Evolutionary conservation across 225 moss, liverwort and hornwort species (phyloP), one percentile per base, ranked within the genome.

Genomic region (Bryoerythrophyllum caledonicum): DNA sequence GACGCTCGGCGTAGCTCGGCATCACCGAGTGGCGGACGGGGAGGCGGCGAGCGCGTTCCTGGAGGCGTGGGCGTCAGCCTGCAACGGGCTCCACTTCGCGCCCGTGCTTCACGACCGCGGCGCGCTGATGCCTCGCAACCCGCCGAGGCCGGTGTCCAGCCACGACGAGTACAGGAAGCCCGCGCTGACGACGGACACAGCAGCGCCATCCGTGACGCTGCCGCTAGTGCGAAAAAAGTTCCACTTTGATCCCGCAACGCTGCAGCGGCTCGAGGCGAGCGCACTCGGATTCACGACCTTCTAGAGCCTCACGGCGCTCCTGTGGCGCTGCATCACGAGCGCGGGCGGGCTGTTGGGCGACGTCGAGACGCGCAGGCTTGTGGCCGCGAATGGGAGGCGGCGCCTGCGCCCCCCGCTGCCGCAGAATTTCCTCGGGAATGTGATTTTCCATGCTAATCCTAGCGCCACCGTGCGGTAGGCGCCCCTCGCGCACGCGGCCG

Each of bases 1-100:
- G 49, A 87, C 89, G 4, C 57, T 99, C 43, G 99, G 95, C 21
- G 83, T 99, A 67, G 95, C 99, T 26, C 82, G 93, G 68, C 93
- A 95, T 76, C 99, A 99, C 76, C 93, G 91, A 83, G 84, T 95
- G 53, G 94, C 95, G 41, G 99, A 95, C 53, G 95, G 99, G 2
- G 87, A 93, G 76, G 86, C 89, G 7, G 91, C 89, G 23, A 85
- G 81, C 68, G 59, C 58, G 67, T 99, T 99, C 71, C 86, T 99
- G 90, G 80, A 87, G 3, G 93, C 90, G 23, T 99, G 97, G 97
- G 85, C 76, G 26, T 30, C 74, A 10, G 86, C 79, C 19, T 87
- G 89, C 78, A 90, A 87, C 55, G 86, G 80, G 1, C 53, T 70
- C 25, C 72, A 85, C 7, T 3, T 76, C 52, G 4, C 86, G 1